Evolutionary conservation across 371 early-diverging fungal species (phyloP).

Genomic region (Rhizopus microsporus): DNA sequence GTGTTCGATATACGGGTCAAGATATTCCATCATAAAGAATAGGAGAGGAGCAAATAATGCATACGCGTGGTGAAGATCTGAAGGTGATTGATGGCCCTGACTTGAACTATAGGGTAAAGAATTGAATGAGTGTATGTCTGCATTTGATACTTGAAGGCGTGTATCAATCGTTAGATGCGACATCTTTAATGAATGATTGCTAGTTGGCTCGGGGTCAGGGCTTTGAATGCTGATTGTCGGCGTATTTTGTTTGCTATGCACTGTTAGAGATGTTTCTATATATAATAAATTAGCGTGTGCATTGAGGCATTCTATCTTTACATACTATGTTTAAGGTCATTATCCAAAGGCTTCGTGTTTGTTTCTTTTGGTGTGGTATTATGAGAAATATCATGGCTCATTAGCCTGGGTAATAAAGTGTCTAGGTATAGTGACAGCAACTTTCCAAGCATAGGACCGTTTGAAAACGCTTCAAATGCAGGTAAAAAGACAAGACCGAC

Average conservation of each 20-base stretch:
- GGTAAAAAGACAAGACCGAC: slow-evolving; percentile 44
- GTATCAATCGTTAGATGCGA: slow-evolving; percentile 51
- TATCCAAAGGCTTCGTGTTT: slow-evolving; percentile 2
- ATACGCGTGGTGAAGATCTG: slow-evolving; percentile 23
- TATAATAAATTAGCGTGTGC: not conserved
- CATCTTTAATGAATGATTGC: slow-evolving; percentile 16
- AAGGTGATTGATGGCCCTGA: not conserved
- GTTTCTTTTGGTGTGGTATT: slow-evolving; percentile 1
- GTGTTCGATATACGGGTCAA: slow-evolving; percentile 42
- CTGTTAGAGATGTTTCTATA: not conserved
- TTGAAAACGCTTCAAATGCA: slow-evolving; percentile 45
- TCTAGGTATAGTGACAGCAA: slow-evolving; percentile 42
- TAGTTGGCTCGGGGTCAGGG: slow-evolving; percentile 26
- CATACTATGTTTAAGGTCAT: not conserved
- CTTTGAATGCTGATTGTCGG: slow-evolving; percentile 48
- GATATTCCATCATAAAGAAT: slow-evolving; percentile 47
- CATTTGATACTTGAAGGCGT: slow-evolving; percentile 15
- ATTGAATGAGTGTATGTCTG: slow-evolving; percentile 6
- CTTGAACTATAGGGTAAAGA: slow-evolving; percentile 19
- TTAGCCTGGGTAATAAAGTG: slow-evolving; percentile 41
- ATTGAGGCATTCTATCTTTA: not conserved
- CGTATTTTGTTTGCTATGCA: slow-evolving; percentile 14
- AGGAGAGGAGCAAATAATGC: slow-evolving; percentile 48
- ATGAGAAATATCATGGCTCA: slow-evolving; percentile 25
- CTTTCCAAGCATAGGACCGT: slow-evolving; percentile 35